Base-by-base conservation (phyloP, 2,329 filamentous ascomycete genomes). In the Aspergillus melleus region DNA sequence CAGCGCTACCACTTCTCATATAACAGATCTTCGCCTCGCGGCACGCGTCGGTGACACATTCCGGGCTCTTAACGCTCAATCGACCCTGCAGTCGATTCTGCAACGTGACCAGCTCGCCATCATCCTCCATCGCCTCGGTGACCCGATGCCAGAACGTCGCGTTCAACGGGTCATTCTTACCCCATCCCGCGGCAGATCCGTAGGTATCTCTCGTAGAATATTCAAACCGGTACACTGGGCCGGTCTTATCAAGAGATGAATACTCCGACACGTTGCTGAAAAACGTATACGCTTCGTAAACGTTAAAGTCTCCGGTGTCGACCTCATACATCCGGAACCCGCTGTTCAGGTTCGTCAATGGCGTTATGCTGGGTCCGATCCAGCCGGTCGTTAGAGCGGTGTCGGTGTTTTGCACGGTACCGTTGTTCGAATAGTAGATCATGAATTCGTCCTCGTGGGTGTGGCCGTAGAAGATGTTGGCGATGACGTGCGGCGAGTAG, bases 101-200 rank as follows among this genome's bases (percentile, higher is more conserved):
- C 44, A 73, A 67, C 39, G 70, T 76, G 6, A 84, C 82, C n/a
- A 87, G 74, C 2, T 67, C 76, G 3, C 73, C 70, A 56, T 86
- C 78, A 29, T 64, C 70, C 67, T 84, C 82, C 83, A 86, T 86
- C 1, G 80, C 82, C 64, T 84, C 83, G 0, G 83, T 86, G 4
- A 86, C 81, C 12, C 70, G 71, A 60, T 86, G 83, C 84, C 84
- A 86, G 69, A 86, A 87, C 0, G 83, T 86, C 0, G 82, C 83
- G 61, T 86, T 86, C 42, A 86, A 70, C 3, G 84, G 84, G 0
- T 80, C 83, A 49, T 76, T 67, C 1, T 60, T 64, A 2, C 81
- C 78, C 82, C 82, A 84, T 2, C 66, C 68, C 2, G 78, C 76
- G 0, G 76, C 74, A 2, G 70, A 63, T 0, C 77, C 80, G 57